Evolutionary conservation across 2,329 filamentous ascomycete species (phyloP).

Genomic region (Penicillium sp.): DNA sequence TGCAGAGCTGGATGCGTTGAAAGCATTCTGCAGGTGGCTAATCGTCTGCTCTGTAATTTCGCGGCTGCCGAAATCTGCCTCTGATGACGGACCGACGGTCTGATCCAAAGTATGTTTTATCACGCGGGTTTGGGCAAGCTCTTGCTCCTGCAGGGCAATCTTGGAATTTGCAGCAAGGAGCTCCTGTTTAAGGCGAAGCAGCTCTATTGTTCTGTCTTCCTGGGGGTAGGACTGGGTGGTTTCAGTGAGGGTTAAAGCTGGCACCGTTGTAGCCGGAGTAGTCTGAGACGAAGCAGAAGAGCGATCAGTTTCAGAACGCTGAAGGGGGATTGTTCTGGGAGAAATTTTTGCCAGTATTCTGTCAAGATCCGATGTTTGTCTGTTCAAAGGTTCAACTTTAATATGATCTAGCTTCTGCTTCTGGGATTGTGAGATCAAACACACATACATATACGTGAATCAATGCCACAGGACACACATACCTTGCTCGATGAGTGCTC

Average conservation of each 20-base stretch:
- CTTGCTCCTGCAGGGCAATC: slow-evolving; percentile 60
- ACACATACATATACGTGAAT: background rate
- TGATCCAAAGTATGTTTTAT: slow-evolving; percentile 62
- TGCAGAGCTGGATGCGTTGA: slow-evolving; percentile 50
- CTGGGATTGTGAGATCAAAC: slow-evolving; percentile 38
- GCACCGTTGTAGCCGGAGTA: slow-evolving; percentile 14
- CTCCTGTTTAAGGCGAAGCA: slow-evolving; percentile 57
- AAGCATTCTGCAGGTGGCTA: slow-evolving; percentile 50
- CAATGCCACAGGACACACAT: slow-evolving; percentile 13
- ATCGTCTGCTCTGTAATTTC: slow-evolving; percentile 54
- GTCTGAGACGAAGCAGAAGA: slow-evolving; percentile 17
- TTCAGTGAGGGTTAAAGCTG: slow-evolving; percentile 10
- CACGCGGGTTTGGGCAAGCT: slow-evolving; percentile 59
- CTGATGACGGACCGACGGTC: slow-evolving; percentile 53
- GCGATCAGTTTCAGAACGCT: slow-evolving; percentile 22
- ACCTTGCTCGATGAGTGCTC: slow-evolving; percentile 40
- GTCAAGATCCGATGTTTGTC: slow-evolving; percentile 57
- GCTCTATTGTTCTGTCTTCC: slow-evolving; percentile 46
- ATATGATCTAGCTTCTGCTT: slow-evolving; percentile 49
- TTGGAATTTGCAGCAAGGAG: slow-evolving; percentile 56
- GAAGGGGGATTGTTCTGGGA: slow-evolving; percentile 28
- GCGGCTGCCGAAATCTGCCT: slow-evolving; percentile 49
- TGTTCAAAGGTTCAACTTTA: slow-evolving; percentile 27
- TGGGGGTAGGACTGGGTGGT: slow-evolving; percentile 11
- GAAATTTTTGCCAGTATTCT: slow-evolving; percentile 51